These are phyloP conservation scores for Solanum sejunctum DNA, from an alignment of 257 asterid genomes.

Conservation along the genomic window DNA sequence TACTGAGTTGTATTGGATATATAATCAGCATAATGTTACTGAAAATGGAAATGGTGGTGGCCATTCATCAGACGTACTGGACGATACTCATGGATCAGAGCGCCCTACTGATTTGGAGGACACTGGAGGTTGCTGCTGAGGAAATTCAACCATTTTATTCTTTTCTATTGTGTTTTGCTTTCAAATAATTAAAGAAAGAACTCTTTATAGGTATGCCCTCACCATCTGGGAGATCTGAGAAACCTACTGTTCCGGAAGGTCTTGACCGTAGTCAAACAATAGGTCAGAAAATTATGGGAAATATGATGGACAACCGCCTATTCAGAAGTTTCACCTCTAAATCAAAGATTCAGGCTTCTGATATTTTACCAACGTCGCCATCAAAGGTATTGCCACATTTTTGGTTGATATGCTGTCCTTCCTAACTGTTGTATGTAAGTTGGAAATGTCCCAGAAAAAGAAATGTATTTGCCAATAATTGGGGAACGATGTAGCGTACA, in stretches of 20 bases:
- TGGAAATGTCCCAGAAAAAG: neutral
- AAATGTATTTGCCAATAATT: neutral
- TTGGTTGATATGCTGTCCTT: neutral
- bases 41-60: constrained; percentile 36
- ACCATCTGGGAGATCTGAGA: constrained; percentile 58
- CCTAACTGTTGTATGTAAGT: neutral
- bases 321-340: constrained; percentile 76
- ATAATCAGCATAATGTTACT: constrained; percentile 18
- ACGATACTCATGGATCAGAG: constrained; percentile 34
- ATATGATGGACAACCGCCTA: constrained; percentile 83
- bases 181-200: neutral
- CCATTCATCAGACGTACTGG: constrained; percentile 12
- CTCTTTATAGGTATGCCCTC: constrained; percentile 57
- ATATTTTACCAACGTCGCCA: constrained; percentile 47
- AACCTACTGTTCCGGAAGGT: constrained; percentile 39
- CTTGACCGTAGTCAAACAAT: constrained; percentile 80
- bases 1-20: constrained; percentile 17
- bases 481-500: neutral
- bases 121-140: constrained; percentile 57
- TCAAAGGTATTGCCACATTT: constrained; percentile 50
- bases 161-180: neutral
- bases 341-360: constrained; percentile 43
- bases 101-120: constrained; percentile 49
- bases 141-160: neutral
- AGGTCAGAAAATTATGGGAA: constrained; percentile 93